These are phyloP conservation scores for Boletus rex-veris DNA, from an alignment of 768 basidiomycete species.

Conservation along the genomic window DNA sequence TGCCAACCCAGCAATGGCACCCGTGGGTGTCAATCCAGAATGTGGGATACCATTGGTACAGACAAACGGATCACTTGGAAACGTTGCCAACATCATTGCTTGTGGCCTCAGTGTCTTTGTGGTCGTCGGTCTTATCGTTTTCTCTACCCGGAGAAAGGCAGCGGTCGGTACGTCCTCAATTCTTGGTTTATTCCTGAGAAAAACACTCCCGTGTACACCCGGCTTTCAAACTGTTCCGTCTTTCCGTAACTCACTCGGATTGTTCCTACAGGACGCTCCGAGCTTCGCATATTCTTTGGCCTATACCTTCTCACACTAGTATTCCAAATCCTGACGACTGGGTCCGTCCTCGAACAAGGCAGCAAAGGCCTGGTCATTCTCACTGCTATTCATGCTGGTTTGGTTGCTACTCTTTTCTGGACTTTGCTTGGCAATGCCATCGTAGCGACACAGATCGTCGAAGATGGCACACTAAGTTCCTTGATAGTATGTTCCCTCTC, in stretches of 20 bases:
- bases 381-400: slow-evolving; percentile 75
- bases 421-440: slow-evolving; percentile 69
- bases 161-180: slow-evolving; percentile 70
- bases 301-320: slow-evolving; percentile 71
- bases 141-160: slow-evolving; percentile 67
- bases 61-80: slow-evolving; percentile 60
- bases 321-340: slow-evolving; percentile 79
- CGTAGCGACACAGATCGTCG: slow-evolving; percentile 86
- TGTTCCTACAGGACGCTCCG: slow-evolving; percentile 53
- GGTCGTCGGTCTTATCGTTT: slow-evolving; percentile 52
- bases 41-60: slow-evolving; percentile 75
- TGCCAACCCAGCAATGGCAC: slow-evolving; percentile 49
- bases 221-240: neutral
- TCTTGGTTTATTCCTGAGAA: neutral
- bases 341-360: slow-evolving; percentile 77
- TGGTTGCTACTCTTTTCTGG: slow-evolving; percentile 80
- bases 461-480: slow-evolving; percentile 79
- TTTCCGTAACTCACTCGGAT: slow-evolving; percentile 1
- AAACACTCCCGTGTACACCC: neutral
- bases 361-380: slow-evolving; percentile 63
- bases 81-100: slow-evolving; percentile 81
- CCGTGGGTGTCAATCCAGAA: slow-evolving; percentile 76
- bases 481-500: slow-evolving; percentile 49
- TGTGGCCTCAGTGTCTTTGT: slow-evolving; percentile 73
- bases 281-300: slow-evolving; percentile 62